Conservation (phyloP, 306 rosid species). For the Argentina anserina region DNA sequence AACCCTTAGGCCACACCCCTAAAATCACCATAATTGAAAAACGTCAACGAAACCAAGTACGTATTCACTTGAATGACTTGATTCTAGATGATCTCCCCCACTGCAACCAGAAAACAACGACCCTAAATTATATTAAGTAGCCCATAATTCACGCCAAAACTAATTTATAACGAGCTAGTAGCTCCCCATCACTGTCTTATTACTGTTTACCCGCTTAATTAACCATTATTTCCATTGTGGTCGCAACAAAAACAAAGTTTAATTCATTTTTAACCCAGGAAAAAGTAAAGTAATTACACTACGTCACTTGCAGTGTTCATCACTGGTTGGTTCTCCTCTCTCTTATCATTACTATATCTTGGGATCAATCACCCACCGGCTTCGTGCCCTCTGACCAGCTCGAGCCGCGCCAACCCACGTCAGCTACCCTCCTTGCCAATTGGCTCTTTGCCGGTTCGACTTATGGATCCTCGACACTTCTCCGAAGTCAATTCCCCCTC, state of each 20-base stretch:
- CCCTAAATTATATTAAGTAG: background rate
- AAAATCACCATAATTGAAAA: background rate
- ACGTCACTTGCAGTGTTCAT: conserved; percentile 29
- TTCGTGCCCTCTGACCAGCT: conserved; percentile 17
- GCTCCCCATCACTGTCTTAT: background rate
- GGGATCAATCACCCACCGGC: conserved; percentile 21
- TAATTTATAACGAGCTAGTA: background rate
- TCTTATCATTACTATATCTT: conserved; percentile 9
- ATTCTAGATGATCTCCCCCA: background rate
- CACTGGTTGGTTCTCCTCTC: conserved; percentile 12
- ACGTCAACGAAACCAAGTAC: background rate
- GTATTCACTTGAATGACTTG: background rate
- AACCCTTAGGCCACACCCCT: background rate
- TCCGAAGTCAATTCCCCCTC: background rate
- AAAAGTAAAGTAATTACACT: background rate
- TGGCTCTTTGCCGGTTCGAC: conserved; percentile 13
- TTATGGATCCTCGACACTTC: conserved; percentile 2
- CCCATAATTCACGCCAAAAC: background rate
- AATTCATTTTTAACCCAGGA: background rate
- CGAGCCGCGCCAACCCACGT: conserved; percentile 20
- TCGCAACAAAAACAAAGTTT: conserved; percentile 1
- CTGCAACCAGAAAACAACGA: background rate
- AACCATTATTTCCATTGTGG: background rate
- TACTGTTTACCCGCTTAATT: background rate
- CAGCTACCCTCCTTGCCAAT: conserved; percentile 22